Percentiles rank a stretch among this genome's conserved stretches.
Conservation (phyloP, 441 rosid genomes). For the Iberis amara region DNA sequence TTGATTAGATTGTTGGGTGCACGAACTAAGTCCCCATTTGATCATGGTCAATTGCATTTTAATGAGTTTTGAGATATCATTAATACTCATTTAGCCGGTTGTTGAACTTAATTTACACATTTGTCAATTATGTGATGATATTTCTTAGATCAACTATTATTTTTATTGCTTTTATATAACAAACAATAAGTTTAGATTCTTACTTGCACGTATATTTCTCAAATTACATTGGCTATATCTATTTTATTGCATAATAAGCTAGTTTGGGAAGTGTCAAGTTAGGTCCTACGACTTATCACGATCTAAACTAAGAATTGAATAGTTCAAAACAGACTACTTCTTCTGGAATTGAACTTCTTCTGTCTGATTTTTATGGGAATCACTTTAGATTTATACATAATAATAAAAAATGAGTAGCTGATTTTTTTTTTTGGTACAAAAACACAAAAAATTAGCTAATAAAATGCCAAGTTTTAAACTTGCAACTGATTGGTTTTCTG, state of each 20-base stretch:
- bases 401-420: too few species aligned
- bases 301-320: constrained; percentile 18
- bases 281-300: constrained; percentile 20
- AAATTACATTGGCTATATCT: constrained; percentile 3
- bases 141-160: not conserved
- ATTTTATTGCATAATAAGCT: constrained; percentile 15
- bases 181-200: not conserved
- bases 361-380: too few species aligned
- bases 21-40: constrained; percentile 9
- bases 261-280: constrained; percentile 18
- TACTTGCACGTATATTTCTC: constrained; percentile 11
- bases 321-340: constrained; percentile 9
- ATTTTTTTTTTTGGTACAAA: not conserved
- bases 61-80: constrained; percentile 14
- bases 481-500: not conserved
- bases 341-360: too few species aligned
- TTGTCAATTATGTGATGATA: constrained; percentile 21
- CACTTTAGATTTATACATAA: too few species aligned
- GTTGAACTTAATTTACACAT: constrained; percentile 9
- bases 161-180: not conserved
- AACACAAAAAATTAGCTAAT: not conserved
- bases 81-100: constrained; percentile 21
- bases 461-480: not conserved
- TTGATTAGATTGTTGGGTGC: constrained; percentile 25
- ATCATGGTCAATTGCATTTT: constrained; percentile 1